Percentiles rank a stretch among this genome's conserved stretches.
Conservation (phyloP, 2,329 filamentous ascomycete species). For the Neoscytalidium dimidiatum region DNA sequence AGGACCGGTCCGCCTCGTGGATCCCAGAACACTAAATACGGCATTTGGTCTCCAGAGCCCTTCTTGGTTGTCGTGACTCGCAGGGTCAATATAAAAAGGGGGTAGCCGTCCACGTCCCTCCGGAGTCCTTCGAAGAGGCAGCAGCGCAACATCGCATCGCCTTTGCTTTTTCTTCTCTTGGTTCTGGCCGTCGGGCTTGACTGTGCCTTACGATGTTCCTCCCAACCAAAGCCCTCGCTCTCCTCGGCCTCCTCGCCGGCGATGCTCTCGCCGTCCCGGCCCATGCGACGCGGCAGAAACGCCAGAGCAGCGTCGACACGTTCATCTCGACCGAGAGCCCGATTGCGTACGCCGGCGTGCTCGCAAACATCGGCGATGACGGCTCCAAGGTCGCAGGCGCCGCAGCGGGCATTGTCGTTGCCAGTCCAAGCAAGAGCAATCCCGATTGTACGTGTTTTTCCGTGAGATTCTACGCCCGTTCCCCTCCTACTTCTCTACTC, state of each 20-base stretch:
- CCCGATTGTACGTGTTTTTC: constrained; percentile 39
- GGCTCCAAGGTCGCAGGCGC: constrained; percentile 24
- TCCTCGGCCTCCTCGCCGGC: not conserved
- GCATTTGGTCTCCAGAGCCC: not conserved
- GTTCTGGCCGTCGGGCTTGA: not conserved
- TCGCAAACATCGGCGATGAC: constrained; percentile 16
- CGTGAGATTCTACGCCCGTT: not conserved
- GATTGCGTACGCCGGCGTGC: constrained; percentile 7
- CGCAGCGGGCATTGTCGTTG: constrained; percentile 43
- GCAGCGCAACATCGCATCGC: not conserved
- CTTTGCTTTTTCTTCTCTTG: not conserved
- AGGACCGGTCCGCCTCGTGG: constrained; percentile 1
- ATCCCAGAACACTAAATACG: not conserved
- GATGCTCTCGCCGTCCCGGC: not conserved
- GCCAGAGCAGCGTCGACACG: constrained; percentile 6
- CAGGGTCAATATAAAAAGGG: constrained; percentile 2
- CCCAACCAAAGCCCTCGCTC: constrained; percentile 5
- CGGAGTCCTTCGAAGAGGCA: not conserved
- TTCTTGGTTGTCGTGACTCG: constrained; percentile 7
- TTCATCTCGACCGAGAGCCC: constrained; percentile 16
- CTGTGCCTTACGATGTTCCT: not conserved
- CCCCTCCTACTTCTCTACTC: no score
- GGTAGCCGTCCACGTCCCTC: not conserved
- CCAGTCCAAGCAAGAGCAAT: constrained; percentile 44
- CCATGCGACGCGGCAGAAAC: not conserved